Evolutionary conservation across 305 asterid genomes (phyloP), one percentile per base, ranked within the genome.

Genomic region (Fraxinus xanthoxyloides): DNA sequence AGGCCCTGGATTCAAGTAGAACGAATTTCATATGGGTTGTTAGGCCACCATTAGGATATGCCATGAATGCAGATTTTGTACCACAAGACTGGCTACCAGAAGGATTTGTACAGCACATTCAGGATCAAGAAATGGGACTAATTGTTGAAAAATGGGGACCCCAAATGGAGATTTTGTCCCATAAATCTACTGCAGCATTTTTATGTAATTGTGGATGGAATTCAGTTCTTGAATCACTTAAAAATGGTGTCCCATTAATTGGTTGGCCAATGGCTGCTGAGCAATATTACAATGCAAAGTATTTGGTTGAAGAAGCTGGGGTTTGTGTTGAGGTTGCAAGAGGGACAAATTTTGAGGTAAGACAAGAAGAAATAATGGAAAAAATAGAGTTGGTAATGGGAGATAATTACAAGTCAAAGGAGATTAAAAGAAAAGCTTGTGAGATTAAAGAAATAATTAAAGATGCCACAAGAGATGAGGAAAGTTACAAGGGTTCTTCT

Each of bases 181-280:
- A 91, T 72, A 78, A 80, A 72, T 88, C 95, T 0, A 84, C 85
- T 0, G 91, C 79, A 19, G 92, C 85, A n/a, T 91, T 90, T 48
- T 72, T 91, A 3, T 89, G 89, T 43, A 92, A 90, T n/a, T 92
- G 97, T 72, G 93, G 94, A 4, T 91, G 93, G 95, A 92, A 92
- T 67, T 92, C 95, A 24, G 90, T 90, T n/a, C 87, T 92, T 77
- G 97, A 92, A 83, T 81, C 95, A 12, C 88, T 92, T 1, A 76
- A 69, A 12, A 83, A 87, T 34, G 93, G 92, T 2, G 92, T 92
- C 36, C 90, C 93, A 4, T 9, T 92, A 2, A 83, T 92, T 23
- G 89, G 93, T 24, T 92, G 97, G 94, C 91, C 94, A 6, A 90
- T 91, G 88, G 92, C 90, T 5, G 95, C 93, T 0, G 95, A 92